phyloP scores from a whole-genome alignment of 148 eudicot genomes.

The Polygonum maritimum region DNA sequence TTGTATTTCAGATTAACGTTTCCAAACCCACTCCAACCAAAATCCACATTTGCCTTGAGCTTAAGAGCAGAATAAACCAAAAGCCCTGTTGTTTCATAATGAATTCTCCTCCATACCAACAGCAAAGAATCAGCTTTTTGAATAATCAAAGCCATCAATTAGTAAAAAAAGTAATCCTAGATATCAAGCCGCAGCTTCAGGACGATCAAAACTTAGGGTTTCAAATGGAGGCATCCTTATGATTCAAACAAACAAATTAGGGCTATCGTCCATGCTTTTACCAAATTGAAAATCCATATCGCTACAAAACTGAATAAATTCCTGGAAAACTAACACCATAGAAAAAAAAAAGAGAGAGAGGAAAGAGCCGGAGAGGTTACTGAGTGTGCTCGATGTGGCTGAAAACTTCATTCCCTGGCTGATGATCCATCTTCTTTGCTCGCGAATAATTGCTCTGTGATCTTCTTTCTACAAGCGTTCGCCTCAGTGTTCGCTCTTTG shows the following conservation, averaged over 20 bases:
- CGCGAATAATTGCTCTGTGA: neutral
- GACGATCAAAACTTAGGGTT: neutral
- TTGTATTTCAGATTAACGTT: neutral
- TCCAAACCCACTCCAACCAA: neutral
- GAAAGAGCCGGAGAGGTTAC: neutral
- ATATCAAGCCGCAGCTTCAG: neutral
- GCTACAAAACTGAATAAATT: neutral
- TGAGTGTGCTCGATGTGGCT: constrained; percentile 2
- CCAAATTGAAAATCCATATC: neutral
- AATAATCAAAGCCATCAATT: neutral
- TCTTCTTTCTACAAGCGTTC: neutral
- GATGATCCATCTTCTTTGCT: neutral
- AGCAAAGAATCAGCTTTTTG: neutral
- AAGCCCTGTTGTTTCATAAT: neutral
- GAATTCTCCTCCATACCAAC: neutral
- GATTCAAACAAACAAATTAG: neutral
- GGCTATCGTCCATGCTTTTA: neutral
- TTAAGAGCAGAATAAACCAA: neutral
- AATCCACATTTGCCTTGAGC: neutral
- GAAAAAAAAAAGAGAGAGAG: neutral
- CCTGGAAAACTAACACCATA: neutral
- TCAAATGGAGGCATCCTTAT: neutral
- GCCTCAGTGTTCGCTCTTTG: neutral
- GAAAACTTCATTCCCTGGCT: neutral
- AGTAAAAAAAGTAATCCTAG: neutral